phyloP scores from a whole-genome alignment of 2,329 filamentous ascomycete genomes.

The Colletotrichum australisinense region DNA sequence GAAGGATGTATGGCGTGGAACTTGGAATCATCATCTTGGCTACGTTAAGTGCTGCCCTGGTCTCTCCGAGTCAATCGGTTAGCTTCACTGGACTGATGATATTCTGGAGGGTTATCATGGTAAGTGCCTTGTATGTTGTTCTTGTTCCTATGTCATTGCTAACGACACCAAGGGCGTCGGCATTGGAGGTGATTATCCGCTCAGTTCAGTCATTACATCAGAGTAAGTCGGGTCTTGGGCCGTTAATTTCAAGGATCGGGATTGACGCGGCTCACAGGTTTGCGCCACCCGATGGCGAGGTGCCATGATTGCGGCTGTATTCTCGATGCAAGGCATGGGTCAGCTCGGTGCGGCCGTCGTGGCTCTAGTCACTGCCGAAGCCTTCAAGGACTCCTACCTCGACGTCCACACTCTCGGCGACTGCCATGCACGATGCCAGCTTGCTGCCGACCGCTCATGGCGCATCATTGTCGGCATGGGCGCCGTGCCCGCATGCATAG shows the following conservation, averaged over 20 bases:
- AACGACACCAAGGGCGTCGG: constrained; percentile 66
- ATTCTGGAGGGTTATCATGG: constrained; percentile 83
- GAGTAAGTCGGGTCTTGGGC: constrained; percentile 59
- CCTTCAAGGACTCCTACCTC: constrained; percentile 67
- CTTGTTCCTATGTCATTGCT: neutral
- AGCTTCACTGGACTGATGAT: constrained; percentile 71
- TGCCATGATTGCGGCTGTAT: constrained; percentile 85
- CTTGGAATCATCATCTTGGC: constrained; percentile 78
- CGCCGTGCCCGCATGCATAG: constrained; percentile 80
- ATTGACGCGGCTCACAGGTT: constrained; percentile 60
- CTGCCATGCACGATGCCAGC: constrained; percentile 73
- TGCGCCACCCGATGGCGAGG: constrained; percentile 85
- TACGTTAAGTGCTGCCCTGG: constrained; percentile 75
- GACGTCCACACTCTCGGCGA: constrained; percentile 47
- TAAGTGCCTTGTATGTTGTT: constrained; percentile 34
- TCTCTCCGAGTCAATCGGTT: constrained; percentile 70
- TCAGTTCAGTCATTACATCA: constrained; percentile 83
- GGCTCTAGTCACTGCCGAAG: constrained; percentile 74
- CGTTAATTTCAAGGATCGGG: constrained; percentile 32
- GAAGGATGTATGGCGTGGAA: constrained; percentile 86
- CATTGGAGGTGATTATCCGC: constrained; percentile 85
- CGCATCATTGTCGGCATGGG: constrained; percentile 84
- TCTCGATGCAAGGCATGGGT: constrained; percentile 88
- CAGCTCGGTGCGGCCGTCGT: constrained; percentile 79
- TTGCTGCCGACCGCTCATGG: constrained; percentile 85